A percentile compares a stretch with the other conserved stretches of the same genome.
These are phyloP conservation scores for Nematocida parisii DNA, from an alignment of 371 early-diverging fungal species.

Conservation along the genomic window DNA sequence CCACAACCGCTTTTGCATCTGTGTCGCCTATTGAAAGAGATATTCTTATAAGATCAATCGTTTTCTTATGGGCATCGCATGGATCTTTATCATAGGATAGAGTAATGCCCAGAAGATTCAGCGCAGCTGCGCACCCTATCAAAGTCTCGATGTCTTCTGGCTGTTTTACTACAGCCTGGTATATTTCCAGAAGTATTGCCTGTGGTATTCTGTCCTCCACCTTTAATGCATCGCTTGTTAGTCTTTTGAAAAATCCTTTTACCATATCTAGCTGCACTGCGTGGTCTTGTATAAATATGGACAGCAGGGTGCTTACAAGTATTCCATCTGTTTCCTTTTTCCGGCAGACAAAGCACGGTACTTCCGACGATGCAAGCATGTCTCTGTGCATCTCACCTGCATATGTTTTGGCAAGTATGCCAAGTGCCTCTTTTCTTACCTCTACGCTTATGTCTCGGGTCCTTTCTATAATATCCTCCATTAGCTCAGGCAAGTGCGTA, in stretches of 20 bases:
- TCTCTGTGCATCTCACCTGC: background rate
- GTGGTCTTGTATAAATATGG: constrained; percentile 18
- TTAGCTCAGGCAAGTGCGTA: constrained; percentile 8
- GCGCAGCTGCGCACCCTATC: constrained; percentile 8
- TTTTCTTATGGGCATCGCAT: background rate
- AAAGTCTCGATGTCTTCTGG: constrained; percentile 19
- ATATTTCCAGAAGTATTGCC: constrained; percentile 1
- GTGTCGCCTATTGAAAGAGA: background rate
- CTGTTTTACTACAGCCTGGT: background rate
- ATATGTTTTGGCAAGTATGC: background rate
- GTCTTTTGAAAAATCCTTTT: background rate
- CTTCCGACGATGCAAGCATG: background rate
- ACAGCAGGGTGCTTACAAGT: background rate
- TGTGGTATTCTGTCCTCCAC: background rate
- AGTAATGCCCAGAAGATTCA: background rate
- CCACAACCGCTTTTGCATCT: background rate
- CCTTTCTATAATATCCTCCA: constrained; percentile 11
- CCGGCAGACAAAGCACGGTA: constrained; percentile 1
- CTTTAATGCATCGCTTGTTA: background rate
- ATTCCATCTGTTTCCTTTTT: background rate
- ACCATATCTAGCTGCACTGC: constrained; percentile 4
- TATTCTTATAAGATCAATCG: background rate
- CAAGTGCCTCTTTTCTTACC: constrained; percentile 41
- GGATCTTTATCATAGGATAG: background rate
- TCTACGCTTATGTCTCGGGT: constrained; percentile 21